Evolutionary conservation across 1,139 yeast species (phyloP).

Genomic region (Citeromyces hawaiiensis): DNA sequence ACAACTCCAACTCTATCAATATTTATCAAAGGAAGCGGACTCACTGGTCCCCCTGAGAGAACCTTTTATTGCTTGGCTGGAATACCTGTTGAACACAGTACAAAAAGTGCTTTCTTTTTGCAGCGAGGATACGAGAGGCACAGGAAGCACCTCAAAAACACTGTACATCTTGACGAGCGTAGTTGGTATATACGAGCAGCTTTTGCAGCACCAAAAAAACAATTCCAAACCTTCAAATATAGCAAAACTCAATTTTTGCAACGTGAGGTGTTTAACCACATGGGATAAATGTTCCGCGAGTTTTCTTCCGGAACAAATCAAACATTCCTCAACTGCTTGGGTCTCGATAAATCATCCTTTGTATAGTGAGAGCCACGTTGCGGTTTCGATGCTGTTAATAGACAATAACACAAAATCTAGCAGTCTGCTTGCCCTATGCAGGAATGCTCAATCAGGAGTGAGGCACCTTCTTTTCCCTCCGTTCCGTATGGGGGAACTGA

Average conservation of each 20-base stretch:
- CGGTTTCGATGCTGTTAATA: background rate
- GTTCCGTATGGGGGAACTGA: constrained; percentile 15
- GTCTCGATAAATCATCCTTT: background rate
- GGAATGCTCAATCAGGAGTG: constrained; percentile 13
- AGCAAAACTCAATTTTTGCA: background rate
- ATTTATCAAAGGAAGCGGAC: background rate
- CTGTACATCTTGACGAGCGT: background rate
- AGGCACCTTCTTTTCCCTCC: constrained; percentile 22
- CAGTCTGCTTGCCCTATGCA: constrained; percentile 9
- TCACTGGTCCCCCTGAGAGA: background rate
- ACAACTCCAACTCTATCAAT: background rate
- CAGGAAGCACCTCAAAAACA: background rate
- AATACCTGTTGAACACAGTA: background rate
- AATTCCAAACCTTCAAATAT: background rate
- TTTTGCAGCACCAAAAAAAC: background rate
- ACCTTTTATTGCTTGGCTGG: background rate
- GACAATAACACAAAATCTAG: background rate
- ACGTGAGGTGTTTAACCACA: background rate
- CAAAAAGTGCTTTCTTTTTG: background rate
- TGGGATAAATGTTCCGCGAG: background rate
- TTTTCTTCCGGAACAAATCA: background rate
- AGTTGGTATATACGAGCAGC: background rate
- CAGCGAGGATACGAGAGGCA: background rate
- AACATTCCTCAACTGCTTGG: background rate
- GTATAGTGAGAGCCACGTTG: background rate